A percentile compares a stretch with the other conserved stretches of the same genome.
Conservation (phyloP, 2,329 filamentous ascomycete genomes). For the Aspergillus sp. region DNA sequence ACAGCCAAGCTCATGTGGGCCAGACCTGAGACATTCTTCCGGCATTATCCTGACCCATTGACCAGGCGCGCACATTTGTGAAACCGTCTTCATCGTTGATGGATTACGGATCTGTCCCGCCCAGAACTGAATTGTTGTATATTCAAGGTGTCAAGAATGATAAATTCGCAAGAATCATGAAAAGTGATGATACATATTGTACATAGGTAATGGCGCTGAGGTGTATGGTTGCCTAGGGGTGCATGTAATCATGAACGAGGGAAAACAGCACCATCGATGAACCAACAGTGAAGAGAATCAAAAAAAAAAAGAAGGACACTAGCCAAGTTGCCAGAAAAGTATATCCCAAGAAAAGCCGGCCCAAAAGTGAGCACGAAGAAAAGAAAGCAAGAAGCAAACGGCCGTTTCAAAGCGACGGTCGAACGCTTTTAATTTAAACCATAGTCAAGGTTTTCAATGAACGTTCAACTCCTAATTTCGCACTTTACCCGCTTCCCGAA, state of each 20-base stretch:
- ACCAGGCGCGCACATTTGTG: background rate
- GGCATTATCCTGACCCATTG: background rate
- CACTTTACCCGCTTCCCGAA: slow-evolving; percentile 44
- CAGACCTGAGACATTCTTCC: background rate
- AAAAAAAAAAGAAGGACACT: background rate
- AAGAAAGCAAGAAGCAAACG: background rate
- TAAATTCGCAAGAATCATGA: background rate
- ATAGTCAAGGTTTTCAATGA: slow-evolving; percentile 1
- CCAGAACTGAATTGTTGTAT: too few relatives aligned
- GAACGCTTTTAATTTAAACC: background rate
- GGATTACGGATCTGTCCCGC: background rate
- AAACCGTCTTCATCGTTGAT: background rate
- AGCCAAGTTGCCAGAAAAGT: background rate
- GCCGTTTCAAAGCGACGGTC: background rate
- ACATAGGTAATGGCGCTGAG: background rate
- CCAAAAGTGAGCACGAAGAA: background rate
- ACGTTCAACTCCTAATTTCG: slow-evolving; percentile 15
- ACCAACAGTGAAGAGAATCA: background rate
- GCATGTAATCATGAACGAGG: background rate
- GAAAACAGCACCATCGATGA: background rate
- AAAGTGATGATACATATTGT: background rate
- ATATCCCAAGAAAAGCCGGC: background rate
- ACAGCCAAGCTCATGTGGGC: background rate
- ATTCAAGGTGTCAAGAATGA: background rate
- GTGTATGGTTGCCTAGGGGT: background rate